These are phyloP conservation scores for Pilatotrama ljubarskyi DNA, from an alignment of 768 basidiomycete genomes.

Conservation along the genomic window DNA sequence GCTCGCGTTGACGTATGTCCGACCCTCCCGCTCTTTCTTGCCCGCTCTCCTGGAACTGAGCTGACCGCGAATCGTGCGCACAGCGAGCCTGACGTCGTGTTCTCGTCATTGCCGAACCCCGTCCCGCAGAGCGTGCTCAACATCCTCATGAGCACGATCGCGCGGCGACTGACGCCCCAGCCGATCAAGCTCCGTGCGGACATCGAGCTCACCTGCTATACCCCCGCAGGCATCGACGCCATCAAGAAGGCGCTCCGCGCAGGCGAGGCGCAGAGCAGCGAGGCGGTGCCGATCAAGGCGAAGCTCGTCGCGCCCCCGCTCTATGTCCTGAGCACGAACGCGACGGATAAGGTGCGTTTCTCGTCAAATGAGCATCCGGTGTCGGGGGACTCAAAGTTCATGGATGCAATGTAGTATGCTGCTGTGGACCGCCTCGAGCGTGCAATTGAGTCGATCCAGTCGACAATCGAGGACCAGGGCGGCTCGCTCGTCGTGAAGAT, in stretches of 20 bases:
- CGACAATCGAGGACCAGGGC: constrained; percentile 79
- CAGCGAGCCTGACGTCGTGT: constrained; percentile 81
- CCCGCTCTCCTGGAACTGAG: neutral
- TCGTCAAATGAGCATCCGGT: neutral
- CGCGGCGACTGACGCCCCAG: constrained; percentile 93
- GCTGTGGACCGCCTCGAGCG: constrained; percentile 93
- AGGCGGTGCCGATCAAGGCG: constrained; percentile 94
- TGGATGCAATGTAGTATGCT: constrained; percentile 47
- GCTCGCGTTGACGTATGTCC: constrained; percentile 82
- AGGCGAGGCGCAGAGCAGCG: constrained; percentile 85
- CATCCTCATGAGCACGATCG: constrained; percentile 80
- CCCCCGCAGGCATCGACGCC: constrained; percentile 93
- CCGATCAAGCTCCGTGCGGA: constrained; percentile 99
- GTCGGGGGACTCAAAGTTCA: neutral
- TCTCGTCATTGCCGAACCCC: constrained; percentile 62
- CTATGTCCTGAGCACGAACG: constrained; percentile 94
- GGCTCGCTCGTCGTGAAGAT: constrained; percentile 93
- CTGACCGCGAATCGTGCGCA: neutral
- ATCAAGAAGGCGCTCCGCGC: constrained; percentile 90
- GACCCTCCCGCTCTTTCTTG: neutral
- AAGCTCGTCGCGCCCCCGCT: constrained; percentile 95
- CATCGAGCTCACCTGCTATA: constrained; percentile 96
- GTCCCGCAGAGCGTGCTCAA: constrained; percentile 56
- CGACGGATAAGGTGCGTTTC: constrained; percentile 83
- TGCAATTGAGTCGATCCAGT: constrained; percentile 88